A percentile compares a stretch with the other conserved stretches of the same genome.
Evolutionary conservation across 169 alveolate species (phyloP).

Genomic region (Plasmodium vinckei): DNA sequence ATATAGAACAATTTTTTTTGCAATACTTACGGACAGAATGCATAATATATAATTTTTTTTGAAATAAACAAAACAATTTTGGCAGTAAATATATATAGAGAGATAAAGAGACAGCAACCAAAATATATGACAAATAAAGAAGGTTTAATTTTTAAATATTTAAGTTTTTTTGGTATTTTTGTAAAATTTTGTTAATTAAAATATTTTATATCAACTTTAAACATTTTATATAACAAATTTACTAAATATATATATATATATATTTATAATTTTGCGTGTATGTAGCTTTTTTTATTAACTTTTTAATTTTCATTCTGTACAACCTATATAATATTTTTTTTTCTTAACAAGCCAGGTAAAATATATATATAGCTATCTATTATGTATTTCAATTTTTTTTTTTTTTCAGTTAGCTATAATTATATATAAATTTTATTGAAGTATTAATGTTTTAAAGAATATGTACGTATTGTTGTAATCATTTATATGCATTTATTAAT

Average conservation of each 20-base stretch:
- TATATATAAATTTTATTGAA: conserved; percentile 22
- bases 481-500: conserved; percentile 9
- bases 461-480: conserved; percentile 1
- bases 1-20: not conserved
- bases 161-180: conserved; percentile 70
- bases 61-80: not conserved
- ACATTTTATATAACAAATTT: conserved; percentile 13
- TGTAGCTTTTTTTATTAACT: conserved; percentile 18
- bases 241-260: conserved; percentile 48
- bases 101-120: conserved; percentile 13
- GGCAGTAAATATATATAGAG: conserved; percentile 13
- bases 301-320: conserved; percentile 24
- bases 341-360: conserved; percentile 14
- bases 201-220: conserved; percentile 12
- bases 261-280: conserved; percentile 21
- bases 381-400: conserved; percentile 1
- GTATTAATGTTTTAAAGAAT: conserved; percentile 29
- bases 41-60: conserved; percentile 16
- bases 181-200: conserved; percentile 57
- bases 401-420: conserved; percentile 27
- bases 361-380: conserved; percentile 6
- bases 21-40: conserved; percentile 11
- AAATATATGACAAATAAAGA: conserved; percentile 19
- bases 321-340: conserved; percentile 29
- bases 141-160: conserved; percentile 75